Evolutionary conservation across 1,284 basidiomycete species (phyloP), one percentile per base, ranked within the genome.

Genomic region (Quambalaria eucalypti): DNA sequence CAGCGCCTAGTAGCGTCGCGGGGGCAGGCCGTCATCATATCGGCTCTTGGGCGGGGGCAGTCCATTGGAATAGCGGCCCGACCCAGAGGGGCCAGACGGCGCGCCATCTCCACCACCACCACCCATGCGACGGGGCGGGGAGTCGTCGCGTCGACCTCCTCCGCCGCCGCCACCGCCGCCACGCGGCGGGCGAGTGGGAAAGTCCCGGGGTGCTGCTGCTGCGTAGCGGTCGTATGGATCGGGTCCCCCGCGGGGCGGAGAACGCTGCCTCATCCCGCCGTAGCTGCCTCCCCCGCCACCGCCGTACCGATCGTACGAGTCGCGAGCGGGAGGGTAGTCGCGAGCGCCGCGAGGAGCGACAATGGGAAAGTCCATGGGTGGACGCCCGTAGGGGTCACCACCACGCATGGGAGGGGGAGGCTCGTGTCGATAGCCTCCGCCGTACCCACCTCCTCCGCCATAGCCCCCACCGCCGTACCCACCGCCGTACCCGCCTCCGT

Each of bases 381-480:
- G n/a, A n/a, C n/a, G n/a, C n/a, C 78, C 77, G 56, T 82, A 80
- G 54, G 82, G 61, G 30, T 73, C 64, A 28, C 31, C 9, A 33
- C 31, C 31, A n/a, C n/a, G n/a, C n/a, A n/a, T n/a, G n/a, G n/a
- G n/a, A n/a, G n/a, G n/a, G n/a, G n/a, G n/a, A n/a, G n/a, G n/a
- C n/a, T n/a, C n/a, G n/a, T n/a, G n/a, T n/a, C n/a, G n/a, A n/a
- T n/a, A n/a, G n/a, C n/a, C n/a, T n/a, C n/a, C n/a, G 31, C 31
- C 31, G 31, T 78, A 77, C 55, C 71, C 58, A 42, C 84, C 83
- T 25, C 55, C 44, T 42, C 50, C 36, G 21, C 84, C 82, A 63
- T 9, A 52, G 54, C 21, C 52, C 55, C 25, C 86, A 73, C 54
- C 54, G 84, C 39, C 87, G 81, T 72, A 88, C 85, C 61, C 80